Percentiles rank a stretch among this genome's conserved stretches.
phyloP scores from a whole-genome alignment of 225 moss, liverwort and hornwort genomes.

The Physcomitrium patens region DNA sequence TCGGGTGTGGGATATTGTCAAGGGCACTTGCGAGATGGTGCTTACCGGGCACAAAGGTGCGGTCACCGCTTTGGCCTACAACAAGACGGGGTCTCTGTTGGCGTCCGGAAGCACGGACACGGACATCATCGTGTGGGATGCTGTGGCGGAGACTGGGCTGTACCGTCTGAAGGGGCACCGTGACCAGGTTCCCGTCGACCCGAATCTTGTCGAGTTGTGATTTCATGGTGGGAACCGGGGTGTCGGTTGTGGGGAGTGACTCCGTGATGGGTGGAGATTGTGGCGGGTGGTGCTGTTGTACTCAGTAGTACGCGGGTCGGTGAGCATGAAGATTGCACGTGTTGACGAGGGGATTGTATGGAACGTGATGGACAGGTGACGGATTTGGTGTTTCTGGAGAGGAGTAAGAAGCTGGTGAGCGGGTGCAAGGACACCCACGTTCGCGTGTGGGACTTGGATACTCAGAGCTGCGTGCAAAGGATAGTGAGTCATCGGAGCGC shows the following conservation, averaged over 20 bases:
- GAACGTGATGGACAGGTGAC: slow-evolving; percentile 46
- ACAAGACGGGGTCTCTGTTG: slow-evolving; percentile 49
- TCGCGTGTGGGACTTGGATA: slow-evolving; percentile 78
- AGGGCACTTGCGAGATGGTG: slow-evolving; percentile 62
- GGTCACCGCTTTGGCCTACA: slow-evolving; percentile 59
- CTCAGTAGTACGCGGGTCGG: neutral
- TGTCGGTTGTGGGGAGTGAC: neutral
- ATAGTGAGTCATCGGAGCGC: slow-evolving; percentile 68
- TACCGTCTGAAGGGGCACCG: slow-evolving; percentile 66
- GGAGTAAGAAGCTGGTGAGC: slow-evolving; percentile 59
- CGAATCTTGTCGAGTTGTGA: neutral
- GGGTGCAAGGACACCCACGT: slow-evolving; percentile 68
- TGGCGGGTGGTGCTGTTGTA: neutral
- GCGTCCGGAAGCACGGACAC: slow-evolving; percentile 78
- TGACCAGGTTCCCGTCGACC: slow-evolving; percentile 50
- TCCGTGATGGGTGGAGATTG: neutral
- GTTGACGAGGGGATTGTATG: neutral
- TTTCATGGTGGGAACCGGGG: neutral
- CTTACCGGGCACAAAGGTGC: slow-evolving; percentile 64
- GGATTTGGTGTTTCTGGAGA: slow-evolving; percentile 67
- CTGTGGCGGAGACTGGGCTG: slow-evolving; percentile 65
- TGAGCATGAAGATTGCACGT: neutral
- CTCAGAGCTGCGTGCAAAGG: slow-evolving; percentile 71
- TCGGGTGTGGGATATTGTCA: slow-evolving; percentile 65
- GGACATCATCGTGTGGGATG: slow-evolving; percentile 70